phyloP scores from a whole-genome alignment of 345 rosid genomes.

The Brassica cretica region DNA sequence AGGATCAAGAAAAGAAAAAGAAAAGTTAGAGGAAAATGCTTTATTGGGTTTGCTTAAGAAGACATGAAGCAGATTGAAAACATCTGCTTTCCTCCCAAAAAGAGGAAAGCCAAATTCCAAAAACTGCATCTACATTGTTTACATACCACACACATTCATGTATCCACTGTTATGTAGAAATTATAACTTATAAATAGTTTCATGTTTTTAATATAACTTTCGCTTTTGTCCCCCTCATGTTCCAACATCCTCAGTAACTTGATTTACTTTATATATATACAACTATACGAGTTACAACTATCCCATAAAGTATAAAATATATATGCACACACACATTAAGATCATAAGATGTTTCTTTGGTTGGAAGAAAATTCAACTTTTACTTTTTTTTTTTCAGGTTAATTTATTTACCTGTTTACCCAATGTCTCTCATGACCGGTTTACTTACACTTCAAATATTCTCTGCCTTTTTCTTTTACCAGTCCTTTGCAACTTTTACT shows the following conservation, averaged over 20 bases:
- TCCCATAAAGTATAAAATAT: no score
- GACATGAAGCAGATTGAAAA: conserved; percentile 30
- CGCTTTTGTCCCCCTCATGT: conserved; percentile 35
- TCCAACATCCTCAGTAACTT: conserved; percentile 32
- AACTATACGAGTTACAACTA: no score
- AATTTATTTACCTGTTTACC: conserved; percentile 32
- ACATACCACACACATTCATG: conserved; percentile 16
- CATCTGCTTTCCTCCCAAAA: conserved; percentile 37
- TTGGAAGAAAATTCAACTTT: conserved; percentile 6
- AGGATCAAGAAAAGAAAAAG: conserved; percentile 34
- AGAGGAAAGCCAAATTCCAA: conserved; percentile 29
- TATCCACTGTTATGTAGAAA: not conserved
- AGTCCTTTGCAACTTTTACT: conserved; percentile 33
- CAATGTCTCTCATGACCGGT: conserved; percentile 21
- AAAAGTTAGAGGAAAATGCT: conserved; percentile 7
- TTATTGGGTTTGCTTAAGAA: conserved; percentile 36
- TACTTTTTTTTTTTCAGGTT: conserved; percentile 24
- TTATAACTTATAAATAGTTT: not conserved
- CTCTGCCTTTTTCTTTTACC: conserved; percentile 40
- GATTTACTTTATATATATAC: not conserved
- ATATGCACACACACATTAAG: not conserved
- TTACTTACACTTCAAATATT: conserved; percentile 38
- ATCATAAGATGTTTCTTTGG: not conserved
- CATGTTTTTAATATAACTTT: conserved; percentile 23
- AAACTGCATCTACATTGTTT: conserved; percentile 30